A percentile compares a stretch with the other conserved stretches of the same genome.
These are phyloP conservation scores for Talaromyces funiculosus DNA, from an alignment of 2,329 filamentous ascomycete genomes.

Conservation along the genomic window DNA sequence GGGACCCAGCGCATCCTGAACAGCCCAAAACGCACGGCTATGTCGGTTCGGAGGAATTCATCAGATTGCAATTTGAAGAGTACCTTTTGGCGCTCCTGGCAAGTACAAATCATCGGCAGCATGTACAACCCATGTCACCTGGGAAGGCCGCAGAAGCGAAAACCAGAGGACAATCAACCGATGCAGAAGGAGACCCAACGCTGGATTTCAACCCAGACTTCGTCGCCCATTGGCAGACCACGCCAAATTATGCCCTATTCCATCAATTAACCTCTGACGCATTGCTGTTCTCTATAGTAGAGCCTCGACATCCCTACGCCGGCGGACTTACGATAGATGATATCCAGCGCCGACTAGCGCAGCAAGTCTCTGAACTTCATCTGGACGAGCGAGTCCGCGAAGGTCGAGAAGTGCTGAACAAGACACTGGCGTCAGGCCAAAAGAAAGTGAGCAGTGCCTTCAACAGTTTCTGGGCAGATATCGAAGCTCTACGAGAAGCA, in stretches of 20 bases:
- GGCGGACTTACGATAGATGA: slow-evolving; percentile 92
- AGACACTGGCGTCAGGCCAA: slow-evolving; percentile 79
- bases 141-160: slow-evolving; percentile 37
- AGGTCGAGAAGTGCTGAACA: slow-evolving; percentile 77
- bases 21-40: slow-evolving; percentile 94
- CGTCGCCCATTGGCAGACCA: slow-evolving; percentile 78
- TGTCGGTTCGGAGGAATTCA: slow-evolving; percentile 93
- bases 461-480: slow-evolving; percentile 82
- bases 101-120: slow-evolving; percentile 80
- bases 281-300: slow-evolving; percentile 89
- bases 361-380: slow-evolving; percentile 90
- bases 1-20: slow-evolving; percentile 85
- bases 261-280: slow-evolving; percentile 66
- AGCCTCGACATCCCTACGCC: slow-evolving; percentile 87
- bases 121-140: slow-evolving; percentile 61
- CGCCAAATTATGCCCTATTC: slow-evolving; percentile 90
- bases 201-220: slow-evolving; percentile 79
- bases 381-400: slow-evolving; percentile 84
- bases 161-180: slow-evolving; percentile 50
- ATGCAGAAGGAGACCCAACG: slow-evolving; percentile 76
- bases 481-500: slow-evolving; percentile 72
- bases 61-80: slow-evolving; percentile 93
- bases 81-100: slow-evolving; percentile 87
- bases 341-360: slow-evolving; percentile 79
- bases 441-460: slow-evolving; percentile 84